A percentile compares a stretch with the other conserved stretches of the same genome.
phyloP scores from a whole-genome alignment of 2,329 filamentous ascomycete genomes.

The Leptographium wingfieldii region DNA sequence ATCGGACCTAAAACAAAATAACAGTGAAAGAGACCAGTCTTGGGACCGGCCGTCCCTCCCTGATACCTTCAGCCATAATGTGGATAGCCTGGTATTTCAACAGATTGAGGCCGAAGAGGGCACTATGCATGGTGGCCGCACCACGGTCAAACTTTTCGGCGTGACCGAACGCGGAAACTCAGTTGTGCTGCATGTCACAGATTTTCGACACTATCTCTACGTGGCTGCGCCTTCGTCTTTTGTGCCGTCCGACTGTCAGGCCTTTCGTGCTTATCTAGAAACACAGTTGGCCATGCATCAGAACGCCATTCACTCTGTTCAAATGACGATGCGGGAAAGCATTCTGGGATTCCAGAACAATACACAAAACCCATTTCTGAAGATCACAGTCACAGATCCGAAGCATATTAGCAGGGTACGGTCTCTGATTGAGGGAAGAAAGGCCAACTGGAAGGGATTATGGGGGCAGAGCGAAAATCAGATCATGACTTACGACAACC shows the following conservation, averaged over 20 bases:
- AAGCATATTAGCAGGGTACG: slow-evolving; percentile 71
- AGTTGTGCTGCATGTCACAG: slow-evolving; percentile 85
- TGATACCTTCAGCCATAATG: slow-evolving; percentile 38
- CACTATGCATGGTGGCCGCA: slow-evolving; percentile 58
- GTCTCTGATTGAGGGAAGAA: slow-evolving; percentile 57
- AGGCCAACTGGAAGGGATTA: slow-evolving; percentile 80
- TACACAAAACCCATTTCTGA: slow-evolving; percentile 79
- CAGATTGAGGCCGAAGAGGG: slow-evolving; percentile 94
- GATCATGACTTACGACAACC: slow-evolving; percentile 87
- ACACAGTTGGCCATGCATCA: slow-evolving; percentile 56
- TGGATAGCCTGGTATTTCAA: slow-evolving; percentile 73
- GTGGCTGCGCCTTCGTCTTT: slow-evolving; percentile 80
- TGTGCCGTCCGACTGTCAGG: slow-evolving; percentile 60
- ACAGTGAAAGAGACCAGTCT: slow-evolving; percentile 83
- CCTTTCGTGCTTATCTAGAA: slow-evolving; percentile 73
- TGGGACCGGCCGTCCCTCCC: slow-evolving; percentile 57
- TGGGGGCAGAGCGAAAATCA: slow-evolving; percentile 59
- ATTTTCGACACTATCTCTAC: slow-evolving; percentile 94
- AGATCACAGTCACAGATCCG: slow-evolving; percentile 84
- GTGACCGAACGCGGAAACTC: slow-evolving; percentile 78
- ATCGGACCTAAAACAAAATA: slow-evolving; percentile 69
- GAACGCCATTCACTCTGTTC: slow-evolving; percentile 65
- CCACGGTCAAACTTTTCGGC: slow-evolving; percentile 84
- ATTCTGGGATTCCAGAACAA: slow-evolving; percentile 94
- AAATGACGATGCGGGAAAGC: slow-evolving; percentile 75